Evolutionary conservation across 2,329 filamentous ascomycete species (phyloP).

Genomic region (Fusarium sp.): DNA sequence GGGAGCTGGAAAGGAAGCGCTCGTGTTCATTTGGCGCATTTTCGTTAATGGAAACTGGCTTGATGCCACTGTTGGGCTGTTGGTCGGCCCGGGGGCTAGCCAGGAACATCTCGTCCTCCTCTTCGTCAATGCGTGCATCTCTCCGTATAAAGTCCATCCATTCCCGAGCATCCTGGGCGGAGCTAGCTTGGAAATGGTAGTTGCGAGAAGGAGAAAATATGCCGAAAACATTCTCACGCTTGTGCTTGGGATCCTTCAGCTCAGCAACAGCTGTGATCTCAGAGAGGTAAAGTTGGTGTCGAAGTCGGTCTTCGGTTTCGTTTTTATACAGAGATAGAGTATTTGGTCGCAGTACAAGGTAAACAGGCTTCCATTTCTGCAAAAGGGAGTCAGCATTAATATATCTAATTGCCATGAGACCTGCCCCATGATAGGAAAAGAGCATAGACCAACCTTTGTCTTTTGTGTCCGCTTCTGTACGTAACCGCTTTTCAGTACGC

Average conservation of each 20-base stretch:
- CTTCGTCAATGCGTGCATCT: slow-evolving; percentile 87
- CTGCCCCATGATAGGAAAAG: neutral
- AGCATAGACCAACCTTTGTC: slow-evolving; percentile 77
- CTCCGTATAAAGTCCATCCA: slow-evolving; percentile 88
- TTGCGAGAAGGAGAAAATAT: slow-evolving; percentile 93
- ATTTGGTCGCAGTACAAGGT: slow-evolving; percentile 90
- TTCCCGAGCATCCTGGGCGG: slow-evolving; percentile 79
- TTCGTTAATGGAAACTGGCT: slow-evolving; percentile 35
- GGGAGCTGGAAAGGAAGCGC: slow-evolving; percentile 68
- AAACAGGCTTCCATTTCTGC: slow-evolving; percentile 90
- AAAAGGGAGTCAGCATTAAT: slow-evolving; percentile 39
- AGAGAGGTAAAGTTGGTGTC: slow-evolving; percentile 87
- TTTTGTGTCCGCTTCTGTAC: slow-evolving; percentile 91
- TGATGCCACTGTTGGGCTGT: slow-evolving; percentile 55
- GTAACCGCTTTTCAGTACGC: slow-evolving; percentile 89
- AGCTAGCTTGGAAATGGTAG: slow-evolving; percentile 86
- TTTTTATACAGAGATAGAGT: slow-evolving; percentile 94
- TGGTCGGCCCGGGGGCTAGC: slow-evolving; percentile 72
- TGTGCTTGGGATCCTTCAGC: slow-evolving; percentile 89
- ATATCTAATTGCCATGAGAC: neutral
- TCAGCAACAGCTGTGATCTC: slow-evolving; percentile 92
- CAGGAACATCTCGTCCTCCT: slow-evolving; percentile 85
- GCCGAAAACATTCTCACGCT: slow-evolving; percentile 88
- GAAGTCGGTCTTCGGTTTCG: slow-evolving; percentile 87
- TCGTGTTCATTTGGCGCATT: slow-evolving; percentile 55